Percentiles rank a stretch among this genome's conserved stretches.
Conservation (phyloP, 257 asterid genomes). For the Solanum pinnatisectum region DNA sequence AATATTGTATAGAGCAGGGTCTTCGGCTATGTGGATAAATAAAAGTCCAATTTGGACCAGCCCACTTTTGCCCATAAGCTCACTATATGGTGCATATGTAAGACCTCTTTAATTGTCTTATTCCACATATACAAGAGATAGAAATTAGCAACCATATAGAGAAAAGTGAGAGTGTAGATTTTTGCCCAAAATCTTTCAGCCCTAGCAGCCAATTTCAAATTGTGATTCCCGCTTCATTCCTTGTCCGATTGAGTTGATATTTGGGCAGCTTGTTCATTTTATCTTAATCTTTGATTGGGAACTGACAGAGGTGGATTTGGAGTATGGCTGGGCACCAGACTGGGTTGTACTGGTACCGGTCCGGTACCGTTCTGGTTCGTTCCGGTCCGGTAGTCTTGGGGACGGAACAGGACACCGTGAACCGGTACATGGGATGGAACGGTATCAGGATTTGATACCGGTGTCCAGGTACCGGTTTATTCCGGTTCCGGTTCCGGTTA, state of each 20-base stretch:
- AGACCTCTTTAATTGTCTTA: neutral
- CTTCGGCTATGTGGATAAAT: neutral
- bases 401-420: too few relatives aligned
- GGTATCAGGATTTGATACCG: too few relatives aligned
- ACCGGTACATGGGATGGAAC: too few relatives aligned
- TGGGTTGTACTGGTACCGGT: too few relatives aligned
- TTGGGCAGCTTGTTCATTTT: neutral
- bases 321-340: neutral
- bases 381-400: too few relatives aligned
- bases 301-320: neutral
- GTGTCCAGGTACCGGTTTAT: too few relatives aligned
- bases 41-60: neutral
- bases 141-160: neutral
- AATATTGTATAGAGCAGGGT: too few relatives aligned
- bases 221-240: neutral
- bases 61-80: neutral
- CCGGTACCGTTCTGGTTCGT: too few relatives aligned
- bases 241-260: neutral
- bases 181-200: neutral
- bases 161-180: neutral
- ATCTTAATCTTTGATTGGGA: neutral
- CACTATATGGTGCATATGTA: neutral
- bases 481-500: too few relatives aligned
- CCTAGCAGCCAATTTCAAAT: neutral
- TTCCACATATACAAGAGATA: neutral